phyloP scores from a whole-genome alignment of 768 basidiomycete genomes.

The Solioccasus polychromus region DNA sequence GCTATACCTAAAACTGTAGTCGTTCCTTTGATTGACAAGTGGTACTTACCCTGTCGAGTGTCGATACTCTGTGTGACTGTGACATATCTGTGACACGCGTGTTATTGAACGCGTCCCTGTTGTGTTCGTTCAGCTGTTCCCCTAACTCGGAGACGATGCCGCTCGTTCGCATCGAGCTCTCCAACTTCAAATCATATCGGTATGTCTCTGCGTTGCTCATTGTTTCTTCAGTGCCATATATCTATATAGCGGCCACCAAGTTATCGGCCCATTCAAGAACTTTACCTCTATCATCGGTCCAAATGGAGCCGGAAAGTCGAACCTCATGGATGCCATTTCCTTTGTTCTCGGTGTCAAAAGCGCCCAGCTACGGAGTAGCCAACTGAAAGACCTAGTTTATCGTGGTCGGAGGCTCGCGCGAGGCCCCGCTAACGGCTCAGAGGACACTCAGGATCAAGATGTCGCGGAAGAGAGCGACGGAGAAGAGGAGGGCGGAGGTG shows the following conservation, averaged over 20 bases:
- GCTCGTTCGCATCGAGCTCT: conserved; percentile 81
- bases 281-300: conserved; percentile 98
- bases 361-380: conserved; percentile 86
- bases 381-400: conserved; percentile 94
- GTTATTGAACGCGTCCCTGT: conserved; percentile 23
- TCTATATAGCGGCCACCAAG: conserved; percentile 63
- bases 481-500: conserved; percentile 60
- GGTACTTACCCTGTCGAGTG: too few relatives aligned
- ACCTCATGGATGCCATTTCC: conserved; percentile 99
- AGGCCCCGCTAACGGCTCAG: conserved; percentile 41
- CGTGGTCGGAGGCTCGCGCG: conserved; percentile 75
- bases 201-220: conserved; percentile 22
- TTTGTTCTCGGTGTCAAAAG: conserved; percentile 98
- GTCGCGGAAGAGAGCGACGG: conserved; percentile 50
- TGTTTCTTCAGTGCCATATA: conserved; percentile 2
- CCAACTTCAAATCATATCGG: conserved; percentile 97
- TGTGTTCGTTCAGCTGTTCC: conserved; percentile 12
- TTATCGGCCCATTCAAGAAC: conserved; percentile 86
- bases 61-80: conserved; percentile 20
- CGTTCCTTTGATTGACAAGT: conserved; percentile 7
- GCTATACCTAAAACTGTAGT: conserved; percentile 5
- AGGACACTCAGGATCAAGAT: conserved; percentile 41
- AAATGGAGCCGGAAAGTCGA: conserved; percentile 98
- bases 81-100: conserved; percentile 25
- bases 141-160: conserved; percentile 53